Evolutionary conservation across 23 red algal genomes (phyloP), one percentile per base, ranked within the genome.

Genomic region (Cyanidiococcus yangmingshanensis): DNA sequence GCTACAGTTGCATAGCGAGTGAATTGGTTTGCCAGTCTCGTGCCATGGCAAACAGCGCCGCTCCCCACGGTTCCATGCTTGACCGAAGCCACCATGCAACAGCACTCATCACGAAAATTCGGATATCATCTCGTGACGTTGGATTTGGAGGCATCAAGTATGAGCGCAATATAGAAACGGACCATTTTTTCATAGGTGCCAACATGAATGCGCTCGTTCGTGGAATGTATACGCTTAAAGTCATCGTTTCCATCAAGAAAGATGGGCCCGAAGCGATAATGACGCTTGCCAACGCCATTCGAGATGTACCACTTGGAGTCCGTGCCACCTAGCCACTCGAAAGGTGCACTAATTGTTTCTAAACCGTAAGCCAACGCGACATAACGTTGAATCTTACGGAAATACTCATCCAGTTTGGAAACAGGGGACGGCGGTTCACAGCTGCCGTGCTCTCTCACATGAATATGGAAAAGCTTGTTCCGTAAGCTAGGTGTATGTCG

Each of bases 131-230:
- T n/a, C n/a, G n/a, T n/a, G n/a, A n/a, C n/a, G n/a, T n/a, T n/a
- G n/a, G n/a, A n/a, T n/a, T 57, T n/a, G 50, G 16, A 57, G 63
- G 12, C 27, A 71, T 71, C 63, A 12, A 71, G 12, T 29, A 71
- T 25, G 16, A 71, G 63, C 27, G 63, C 21, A 2, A 71, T 2
- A 35, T 71, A 71, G 32, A 71, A 71, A 25, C 63, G 63, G 16
- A 71, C 63, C 63, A 71, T 71, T 29, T 71, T 71, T 7, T 25
- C 63, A 35, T 71, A 71, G 16, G 32, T 35, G 32, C 32, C 63
- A 29, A 71, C 32, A 35, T 71, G 63, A 71, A 71, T 7, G 63
- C 63, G 63, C 63, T 71, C 63, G 27, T 71, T 71, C 7, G 63
- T 35, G 15, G 63, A 25, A 71, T 71, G 63, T 2, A 71, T 35